phyloP scores from a whole-genome alignment of 768 basidiomycete genomes.

The Tulasnella sp. region DNA sequence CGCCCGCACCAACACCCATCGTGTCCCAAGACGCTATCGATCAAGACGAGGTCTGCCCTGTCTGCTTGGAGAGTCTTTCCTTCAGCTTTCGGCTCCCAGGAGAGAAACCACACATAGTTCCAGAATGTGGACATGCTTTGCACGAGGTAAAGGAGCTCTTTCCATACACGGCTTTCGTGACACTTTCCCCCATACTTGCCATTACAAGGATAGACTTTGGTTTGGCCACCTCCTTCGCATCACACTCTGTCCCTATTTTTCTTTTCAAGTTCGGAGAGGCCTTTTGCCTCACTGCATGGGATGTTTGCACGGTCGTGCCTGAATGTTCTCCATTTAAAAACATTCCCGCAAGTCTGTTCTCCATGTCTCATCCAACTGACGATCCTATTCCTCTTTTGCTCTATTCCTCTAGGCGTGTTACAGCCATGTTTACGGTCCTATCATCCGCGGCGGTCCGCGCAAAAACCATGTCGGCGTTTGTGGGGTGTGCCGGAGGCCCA shows the following conservation, averaged over 20 bases:
- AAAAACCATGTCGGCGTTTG: constrained; percentile 86
- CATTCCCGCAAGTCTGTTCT: background rate
- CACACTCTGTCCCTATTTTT: too few relatives aligned
- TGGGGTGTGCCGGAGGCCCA: constrained; percentile 90
- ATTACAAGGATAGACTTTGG: too few relatives aligned
- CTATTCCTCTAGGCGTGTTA: constrained; percentile 69
- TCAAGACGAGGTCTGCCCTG: constrained; percentile 87
- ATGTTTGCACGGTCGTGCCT: too few relatives aligned
- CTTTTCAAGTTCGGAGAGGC: too few relatives aligned
- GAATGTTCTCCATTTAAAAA: too few relatives aligned
- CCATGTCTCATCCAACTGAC: background rate
- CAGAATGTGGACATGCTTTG: constrained; percentile 95
- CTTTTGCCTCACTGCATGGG: too few relatives aligned
- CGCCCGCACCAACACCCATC: constrained; percentile 32
- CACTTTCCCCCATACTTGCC: too few relatives aligned
- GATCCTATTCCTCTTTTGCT: background rate
- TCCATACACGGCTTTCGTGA: background rate
- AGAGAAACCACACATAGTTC: constrained; percentile 94
- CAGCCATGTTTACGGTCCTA: constrained; percentile 89
- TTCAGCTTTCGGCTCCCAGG: constrained; percentile 89
- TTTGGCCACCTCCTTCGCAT: too few relatives aligned
- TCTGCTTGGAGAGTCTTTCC: constrained; percentile 90
- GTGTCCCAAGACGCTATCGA: constrained; percentile 55
- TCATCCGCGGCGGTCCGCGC: constrained; percentile 42
- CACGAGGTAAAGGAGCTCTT: constrained; percentile 53